A percentile compares a stretch with the other conserved stretches of the same genome.
Conservation (phyloP, 305 asterid genomes). For the Fraxinus angustifolia region DNA sequence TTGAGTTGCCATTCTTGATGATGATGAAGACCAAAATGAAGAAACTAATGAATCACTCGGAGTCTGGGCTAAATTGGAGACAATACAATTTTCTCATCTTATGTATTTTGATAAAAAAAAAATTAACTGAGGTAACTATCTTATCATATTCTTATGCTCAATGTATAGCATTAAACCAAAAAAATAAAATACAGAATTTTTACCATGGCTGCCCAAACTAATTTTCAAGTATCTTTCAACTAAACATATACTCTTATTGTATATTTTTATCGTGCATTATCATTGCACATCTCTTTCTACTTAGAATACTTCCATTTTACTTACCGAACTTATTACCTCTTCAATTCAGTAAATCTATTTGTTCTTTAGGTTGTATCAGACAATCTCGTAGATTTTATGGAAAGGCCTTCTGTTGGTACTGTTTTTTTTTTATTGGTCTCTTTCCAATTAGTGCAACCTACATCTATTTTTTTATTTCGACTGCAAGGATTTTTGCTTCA, state of each 20-base stretch:
- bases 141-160: not conserved
- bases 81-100: conserved; percentile 93
- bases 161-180: conserved; percentile 8
- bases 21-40: conserved; percentile 61
- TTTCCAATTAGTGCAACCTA: too few relatives aligned
- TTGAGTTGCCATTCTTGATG: conserved; percentile 75
- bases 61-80: conserved; percentile 93
- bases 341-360: conserved; percentile 5
- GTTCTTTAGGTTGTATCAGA: conserved; percentile 65
- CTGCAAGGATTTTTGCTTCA: too few relatives aligned
- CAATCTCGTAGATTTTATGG: conserved; percentile 86
- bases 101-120: conserved; percentile 74
- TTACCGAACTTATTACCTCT: not conserved
- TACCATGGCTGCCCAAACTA: not conserved
- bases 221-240: not conserved
- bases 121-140: conserved; percentile 56
- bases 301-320: not conserved
- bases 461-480: too few relatives aligned
- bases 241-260: not conserved
- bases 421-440: too few relatives aligned
- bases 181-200: conserved; percentile 17
- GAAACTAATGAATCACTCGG: conserved; percentile 77
- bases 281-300: not conserved
- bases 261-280: not conserved
- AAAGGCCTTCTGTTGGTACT: conserved; percentile 75